phyloP scores from a whole-genome alignment of 129 eudicot genomes.

The Silybum marianum region DNA sequence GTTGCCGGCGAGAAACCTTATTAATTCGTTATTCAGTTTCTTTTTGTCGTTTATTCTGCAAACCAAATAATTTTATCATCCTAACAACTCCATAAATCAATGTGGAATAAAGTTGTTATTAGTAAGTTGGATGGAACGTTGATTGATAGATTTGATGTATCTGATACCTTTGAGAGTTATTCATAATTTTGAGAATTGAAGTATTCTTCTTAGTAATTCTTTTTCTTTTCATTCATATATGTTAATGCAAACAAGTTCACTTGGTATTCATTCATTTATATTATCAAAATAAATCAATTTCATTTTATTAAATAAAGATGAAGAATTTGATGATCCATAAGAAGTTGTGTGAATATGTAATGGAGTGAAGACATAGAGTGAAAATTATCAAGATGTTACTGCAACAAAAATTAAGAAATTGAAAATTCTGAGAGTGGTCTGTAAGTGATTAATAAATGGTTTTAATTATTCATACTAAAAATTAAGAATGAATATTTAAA shows the following conservation, averaged over 20 bases:
- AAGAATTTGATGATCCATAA: too few relatives aligned
- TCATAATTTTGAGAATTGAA: background rate
- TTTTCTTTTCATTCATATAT: background rate
- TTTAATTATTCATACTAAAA: too few relatives aligned
- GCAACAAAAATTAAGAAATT: too few relatives aligned
- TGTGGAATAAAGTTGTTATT: conserved; percentile 9
- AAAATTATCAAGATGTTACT: too few relatives aligned
- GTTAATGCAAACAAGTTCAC: background rate
- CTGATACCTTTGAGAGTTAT: background rate
- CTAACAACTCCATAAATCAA: background rate
- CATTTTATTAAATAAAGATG: too few relatives aligned
- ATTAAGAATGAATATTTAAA: too few relatives aligned
- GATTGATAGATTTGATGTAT: background rate
- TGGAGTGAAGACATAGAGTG: too few relatives aligned
- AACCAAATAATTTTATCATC: background rate
- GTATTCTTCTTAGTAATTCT: background rate
- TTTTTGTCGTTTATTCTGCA: background rate
- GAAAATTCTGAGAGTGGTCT: too few relatives aligned
- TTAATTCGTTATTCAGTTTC: background rate
- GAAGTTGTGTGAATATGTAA: too few relatives aligned
- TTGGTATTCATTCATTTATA: too few relatives aligned
- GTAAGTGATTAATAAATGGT: too few relatives aligned
- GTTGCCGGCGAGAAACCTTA: conserved; percentile 48
- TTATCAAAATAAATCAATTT: too few relatives aligned
- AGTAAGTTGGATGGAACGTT: background rate